Conservation (phyloP, 2,329 filamentous ascomycete species). For the Dothidotthia symphoricarpi region DNA sequence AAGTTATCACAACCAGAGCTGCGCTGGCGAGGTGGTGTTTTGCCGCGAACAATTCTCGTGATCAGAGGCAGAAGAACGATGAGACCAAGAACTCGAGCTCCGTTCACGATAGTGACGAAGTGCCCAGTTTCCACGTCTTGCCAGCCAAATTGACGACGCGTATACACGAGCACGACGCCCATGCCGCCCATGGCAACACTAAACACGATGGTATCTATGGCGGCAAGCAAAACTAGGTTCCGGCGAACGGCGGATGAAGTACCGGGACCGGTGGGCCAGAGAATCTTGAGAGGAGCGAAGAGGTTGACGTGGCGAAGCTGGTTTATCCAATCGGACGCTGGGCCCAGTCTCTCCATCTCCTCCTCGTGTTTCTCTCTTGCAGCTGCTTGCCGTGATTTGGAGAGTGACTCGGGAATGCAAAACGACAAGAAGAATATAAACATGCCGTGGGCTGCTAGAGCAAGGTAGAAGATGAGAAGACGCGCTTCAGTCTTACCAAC, state of each 20-base stretch:
- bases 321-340: constrained; percentile 46
- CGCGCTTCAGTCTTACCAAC: constrained; percentile 64
- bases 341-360: constrained; percentile 39
- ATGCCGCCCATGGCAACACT: constrained; percentile 77
- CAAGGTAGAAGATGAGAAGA: constrained; percentile 80
- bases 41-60: constrained; percentile 71
- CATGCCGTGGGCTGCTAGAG: constrained; percentile 66
- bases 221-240: constrained; percentile 79
- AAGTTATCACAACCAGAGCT: constrained; percentile 68
- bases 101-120: constrained; percentile 78
- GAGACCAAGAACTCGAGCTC: constrained; percentile 71
- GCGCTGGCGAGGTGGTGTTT: constrained; percentile 39
- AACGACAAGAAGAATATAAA: constrained; percentile 73
- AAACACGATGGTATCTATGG: constrained; percentile 78
- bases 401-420: constrained; percentile 80
- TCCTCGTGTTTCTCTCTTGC: constrained; percentile 67
- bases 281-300: constrained; percentile 71
- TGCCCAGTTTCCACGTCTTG: constrained; percentile 73
- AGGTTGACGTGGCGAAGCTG: constrained; percentile 58
- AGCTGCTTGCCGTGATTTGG: constrained; percentile 65
- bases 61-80: constrained; percentile 72
- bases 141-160: constrained; percentile 78
- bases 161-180: constrained; percentile 81
- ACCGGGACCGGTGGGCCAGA: constrained; percentile 69
- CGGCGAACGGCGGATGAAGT: constrained; percentile 62